Percentiles rank a stretch among this genome's conserved stretches.
phyloP scores from a whole-genome alignment of 108 stramenopile species.

The Cyclostephanos tholiformis region DNA sequence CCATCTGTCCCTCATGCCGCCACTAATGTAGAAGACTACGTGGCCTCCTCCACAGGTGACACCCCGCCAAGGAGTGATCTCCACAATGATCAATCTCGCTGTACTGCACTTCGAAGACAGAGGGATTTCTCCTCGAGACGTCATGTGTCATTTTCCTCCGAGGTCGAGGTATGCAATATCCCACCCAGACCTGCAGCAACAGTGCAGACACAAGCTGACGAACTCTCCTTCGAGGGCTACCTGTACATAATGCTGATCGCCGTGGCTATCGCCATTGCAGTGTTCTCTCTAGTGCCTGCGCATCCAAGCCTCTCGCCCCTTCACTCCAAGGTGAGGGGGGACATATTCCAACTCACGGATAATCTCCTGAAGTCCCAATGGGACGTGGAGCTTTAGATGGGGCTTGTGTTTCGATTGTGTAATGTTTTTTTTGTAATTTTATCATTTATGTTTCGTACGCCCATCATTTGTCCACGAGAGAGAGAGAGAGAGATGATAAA shows the following conservation, averaged over 20 bases:
- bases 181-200: background rate
- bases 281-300: conserved; percentile 29
- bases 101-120: background rate
- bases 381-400: conserved; percentile 44
- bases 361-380: conserved; percentile 27
- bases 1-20: background rate
- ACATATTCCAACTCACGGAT: conserved; percentile 22
- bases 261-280: conserved; percentile 30
- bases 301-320: conserved; percentile 36
- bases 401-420: too few relatives aligned
- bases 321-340: conserved; percentile 9
- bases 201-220: background rate
- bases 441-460: too few relatives aligned
- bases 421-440: too few relatives aligned
- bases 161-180: conserved; percentile 23
- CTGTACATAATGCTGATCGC: conserved; percentile 32
- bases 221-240: conserved; percentile 16
- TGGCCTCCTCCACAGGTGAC: background rate
- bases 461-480: too few relatives aligned
- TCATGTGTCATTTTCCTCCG: conserved; percentile 32
- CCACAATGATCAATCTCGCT: background rate
- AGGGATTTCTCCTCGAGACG: conserved; percentile 1
- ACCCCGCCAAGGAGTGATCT: conserved; percentile 9
- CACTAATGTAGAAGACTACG: conserved; percentile 7
- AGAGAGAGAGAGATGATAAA: too few relatives aligned